These are phyloP conservation scores for Paradendryphiella salina DNA, from an alignment of 2,329 filamentous ascomycete species.

Conservation along the genomic window DNA sequence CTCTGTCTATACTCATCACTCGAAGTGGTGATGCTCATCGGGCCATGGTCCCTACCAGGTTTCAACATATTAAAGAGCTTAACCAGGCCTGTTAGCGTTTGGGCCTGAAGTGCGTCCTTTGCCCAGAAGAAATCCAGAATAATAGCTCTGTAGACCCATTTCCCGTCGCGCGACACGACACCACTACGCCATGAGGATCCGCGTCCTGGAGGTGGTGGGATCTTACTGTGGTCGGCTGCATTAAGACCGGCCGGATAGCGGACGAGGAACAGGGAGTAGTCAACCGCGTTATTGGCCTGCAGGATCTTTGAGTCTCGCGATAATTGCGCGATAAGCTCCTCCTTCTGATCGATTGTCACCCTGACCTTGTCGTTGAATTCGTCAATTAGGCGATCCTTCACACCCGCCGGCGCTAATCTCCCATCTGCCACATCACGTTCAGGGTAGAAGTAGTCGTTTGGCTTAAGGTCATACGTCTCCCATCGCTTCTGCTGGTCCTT, in stretches of 20 bases:
- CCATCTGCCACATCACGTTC: conserved; percentile 72
- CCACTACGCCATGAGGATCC: conserved; percentile 63
- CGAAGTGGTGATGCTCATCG: conserved; percentile 74
- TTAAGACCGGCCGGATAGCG: conserved; percentile 54
- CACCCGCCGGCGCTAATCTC: conserved; percentile 63
- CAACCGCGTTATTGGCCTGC: conserved; percentile 66
- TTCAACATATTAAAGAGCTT: conserved; percentile 61
- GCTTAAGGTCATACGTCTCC: conserved; percentile 77
- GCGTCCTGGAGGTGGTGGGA: conserved; percentile 40
- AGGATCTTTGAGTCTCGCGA: conserved; percentile 67
- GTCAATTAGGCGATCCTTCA: conserved; percentile 68
- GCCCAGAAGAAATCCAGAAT: conserved; percentile 80
- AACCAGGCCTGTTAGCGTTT: conserved; percentile 67
- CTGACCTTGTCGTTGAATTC: conserved; percentile 68
- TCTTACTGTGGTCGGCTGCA: conserved; percentile 31
- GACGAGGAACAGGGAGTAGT: conserved; percentile 75
- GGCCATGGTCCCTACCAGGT: conserved; percentile 62
- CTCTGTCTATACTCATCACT: conserved; percentile 67
- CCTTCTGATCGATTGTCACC: conserved; percentile 59
- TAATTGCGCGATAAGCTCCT: conserved; percentile 59
- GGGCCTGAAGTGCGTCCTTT: conserved; percentile 69
- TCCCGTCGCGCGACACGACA: conserved; percentile 62
- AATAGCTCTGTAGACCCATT: conserved; percentile 68
- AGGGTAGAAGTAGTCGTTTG: conserved; percentile 73
- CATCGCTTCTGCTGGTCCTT: conserved; percentile 55